These are phyloP conservation scores for Paradendryphiella salina DNA, from an alignment of 2,329 filamentous ascomycete species.

Conservation along the genomic window DNA sequence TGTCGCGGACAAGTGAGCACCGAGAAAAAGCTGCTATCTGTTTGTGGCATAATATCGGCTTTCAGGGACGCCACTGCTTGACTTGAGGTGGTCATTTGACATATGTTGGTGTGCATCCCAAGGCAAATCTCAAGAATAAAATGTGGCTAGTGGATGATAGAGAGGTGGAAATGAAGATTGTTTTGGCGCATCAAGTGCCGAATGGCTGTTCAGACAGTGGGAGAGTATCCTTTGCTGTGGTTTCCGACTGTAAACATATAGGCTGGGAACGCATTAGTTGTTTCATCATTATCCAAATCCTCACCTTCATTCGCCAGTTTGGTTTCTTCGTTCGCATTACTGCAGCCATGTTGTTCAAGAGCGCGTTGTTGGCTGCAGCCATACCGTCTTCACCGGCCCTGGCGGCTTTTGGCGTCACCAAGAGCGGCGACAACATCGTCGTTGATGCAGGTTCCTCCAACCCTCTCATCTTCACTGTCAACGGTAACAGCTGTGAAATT, in stretches of 20 bases:
- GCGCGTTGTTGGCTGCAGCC: constrained; percentile 29
- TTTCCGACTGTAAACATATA: too few species aligned
- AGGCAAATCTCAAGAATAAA: neutral
- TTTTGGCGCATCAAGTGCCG: constrained; percentile 29
- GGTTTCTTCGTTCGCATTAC: constrained; percentile 1
- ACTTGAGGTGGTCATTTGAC: too few species aligned
- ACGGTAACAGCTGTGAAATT: constrained; percentile 62
- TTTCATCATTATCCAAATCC: too few species aligned
- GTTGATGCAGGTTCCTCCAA: constrained; percentile 43
- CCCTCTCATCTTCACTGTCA: constrained; percentile 41
- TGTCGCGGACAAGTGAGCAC: too few species aligned
- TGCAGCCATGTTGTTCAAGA: constrained; percentile 34
- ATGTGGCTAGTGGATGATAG: constrained; percentile 13
- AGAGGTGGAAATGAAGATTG: constrained; percentile 22
- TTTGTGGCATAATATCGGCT: too few species aligned
- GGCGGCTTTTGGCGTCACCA: constrained; percentile 45
- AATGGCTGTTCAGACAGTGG: neutral
- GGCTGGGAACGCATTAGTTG: too few species aligned
- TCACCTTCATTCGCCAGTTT: too few species aligned
- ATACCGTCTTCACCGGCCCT: constrained; percentile 33
- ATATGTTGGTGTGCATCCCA: too few species aligned
- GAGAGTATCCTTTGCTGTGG: too few species aligned
- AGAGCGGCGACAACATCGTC: constrained; percentile 35
- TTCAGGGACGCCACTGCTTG: too few species aligned
- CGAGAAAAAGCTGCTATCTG: too few species aligned